These are phyloP conservation scores for Geranomyces variabilis DNA, from an alignment of 192 early-diverging fungal species.

Conservation along the genomic window DNA sequence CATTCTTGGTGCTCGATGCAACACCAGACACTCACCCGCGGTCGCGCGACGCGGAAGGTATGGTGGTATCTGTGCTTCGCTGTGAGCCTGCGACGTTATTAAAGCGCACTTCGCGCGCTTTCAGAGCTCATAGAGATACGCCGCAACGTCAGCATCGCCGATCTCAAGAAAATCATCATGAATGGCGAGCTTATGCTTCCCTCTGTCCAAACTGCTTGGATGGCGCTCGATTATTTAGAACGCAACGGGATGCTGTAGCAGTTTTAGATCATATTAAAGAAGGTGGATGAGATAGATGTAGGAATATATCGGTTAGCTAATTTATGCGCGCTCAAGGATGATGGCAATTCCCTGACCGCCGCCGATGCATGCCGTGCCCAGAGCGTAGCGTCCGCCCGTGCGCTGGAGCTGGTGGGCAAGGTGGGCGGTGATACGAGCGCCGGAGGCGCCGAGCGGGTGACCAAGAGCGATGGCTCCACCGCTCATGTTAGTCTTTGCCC, in stretches of 20 bases:
- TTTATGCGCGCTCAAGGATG: slow-evolving; percentile 63
- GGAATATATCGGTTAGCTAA: neutral
- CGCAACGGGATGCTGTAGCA: neutral
- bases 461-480: slow-evolving; percentile 91
- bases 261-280: neutral
- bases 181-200: slow-evolving; percentile 33
- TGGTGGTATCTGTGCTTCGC: neutral
- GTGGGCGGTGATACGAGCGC: slow-evolving; percentile 91
- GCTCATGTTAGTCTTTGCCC: slow-evolving; percentile 77
- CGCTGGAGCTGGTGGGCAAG: slow-evolving; percentile 82
- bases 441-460: slow-evolving; percentile 95
- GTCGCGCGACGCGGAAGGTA: slow-evolving; percentile 56
- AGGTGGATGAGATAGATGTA: too few species aligned
- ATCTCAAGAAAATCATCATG: slow-evolving; percentile 24
- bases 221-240: slow-evolving; percentile 25
- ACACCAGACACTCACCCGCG: slow-evolving; percentile 42
- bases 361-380: slow-evolving; percentile 96
- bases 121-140: slow-evolving; percentile 24
- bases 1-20: slow-evolving; percentile 57
- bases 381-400: slow-evolving; percentile 80
- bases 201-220: slow-evolving; percentile 26
- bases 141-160: slow-evolving; percentile 20
- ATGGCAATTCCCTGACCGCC: slow-evolving; percentile 86
- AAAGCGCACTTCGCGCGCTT: too few species aligned
- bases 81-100: neutral